Base-by-base conservation (phyloP, 495 filamentous ascomycete species). In the Penicillium odoratum region DNA sequence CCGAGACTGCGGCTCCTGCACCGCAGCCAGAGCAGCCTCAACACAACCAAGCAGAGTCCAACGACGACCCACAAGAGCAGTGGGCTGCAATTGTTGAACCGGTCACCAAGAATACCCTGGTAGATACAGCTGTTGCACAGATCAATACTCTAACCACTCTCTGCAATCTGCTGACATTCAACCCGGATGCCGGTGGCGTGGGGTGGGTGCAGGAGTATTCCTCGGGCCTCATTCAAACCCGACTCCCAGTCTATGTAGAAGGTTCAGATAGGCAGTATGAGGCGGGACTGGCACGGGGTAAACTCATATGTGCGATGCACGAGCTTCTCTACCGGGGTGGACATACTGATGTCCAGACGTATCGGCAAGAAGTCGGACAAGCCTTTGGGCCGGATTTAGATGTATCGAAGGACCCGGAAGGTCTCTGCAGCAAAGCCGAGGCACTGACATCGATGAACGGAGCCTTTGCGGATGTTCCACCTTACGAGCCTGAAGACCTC, bases 101-200 rank as follows among this genome's bases (percentile, higher is more conserved):
- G 0, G 73, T 88, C 18, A 87, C 85, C 3, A 79, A 83, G 33
- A 74, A 79, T 30, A 80, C 84, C 2, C 76, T 90, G 1, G 77
- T 88, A 1, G 87, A 90, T 44, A 89, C 86, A 2, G 76, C 81
- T 3, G 69, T 86, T 29, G 86, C 86, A 11, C 83, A 86, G 59
- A 58, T 89, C 11, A 80, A 81, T 31, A 77, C 85, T 2, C 62
- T 89, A 53, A 82, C 83, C 3, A 71, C 75, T 0, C 62, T 88
- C 7, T 86, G 83, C 61, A 81, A 80, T 54, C 69, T 89, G 28
- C 58, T 82, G 44, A 73, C 67, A 45, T 69, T 72, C 61, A 60
- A 74, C 60, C 58, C 70, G 25, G 46, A 69, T 51, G 60, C 66
- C 5, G 67, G 67, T 61, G 66, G 76, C 3, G 72, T 85, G 29